Conservation (phyloP, 345 rosid species). For the Sapria himalayana region DNA sequence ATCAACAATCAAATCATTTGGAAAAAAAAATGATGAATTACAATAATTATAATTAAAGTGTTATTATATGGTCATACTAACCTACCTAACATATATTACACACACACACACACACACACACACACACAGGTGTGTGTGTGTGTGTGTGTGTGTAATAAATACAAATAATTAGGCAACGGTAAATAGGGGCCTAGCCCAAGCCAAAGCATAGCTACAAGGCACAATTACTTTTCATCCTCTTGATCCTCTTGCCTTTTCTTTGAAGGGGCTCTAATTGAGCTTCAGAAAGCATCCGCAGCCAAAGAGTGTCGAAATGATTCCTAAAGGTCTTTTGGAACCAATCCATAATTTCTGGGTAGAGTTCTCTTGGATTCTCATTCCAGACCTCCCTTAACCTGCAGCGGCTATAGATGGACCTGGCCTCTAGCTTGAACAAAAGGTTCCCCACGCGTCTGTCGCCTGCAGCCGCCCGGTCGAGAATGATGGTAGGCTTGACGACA, state of each 20-base stretch:
- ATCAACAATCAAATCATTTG: too few species aligned
- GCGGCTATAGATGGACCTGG: conserved; percentile 23
- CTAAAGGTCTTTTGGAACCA: conserved; percentile 59
- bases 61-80: too few species aligned
- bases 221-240: conserved; percentile 12
- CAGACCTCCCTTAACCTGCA: conserved; percentile 28
- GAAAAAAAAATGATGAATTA: too few species aligned
- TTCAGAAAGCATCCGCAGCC: conserved; percentile 41
- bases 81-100: too few species aligned
- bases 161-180: too few species aligned
- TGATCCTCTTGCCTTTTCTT: conserved; percentile 12
- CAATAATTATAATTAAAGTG: too few species aligned
- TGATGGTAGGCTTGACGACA: conserved; percentile 36
- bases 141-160: too few species aligned
- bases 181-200: too few species aligned
- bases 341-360: conserved; percentile 28
- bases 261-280: conserved; percentile 16
- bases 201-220: too few species aligned
- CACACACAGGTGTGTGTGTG: too few species aligned
- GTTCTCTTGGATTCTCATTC: conserved; percentile 23
- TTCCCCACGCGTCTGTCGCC: conserved; percentile 49
- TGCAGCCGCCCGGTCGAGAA: conserved; percentile 33
- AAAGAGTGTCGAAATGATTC: conserved; percentile 24
- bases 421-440: conserved; percentile 29
- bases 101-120: too few species aligned